Evolutionary conservation across 2,329 filamentous ascomycete species (phyloP).

Genomic region (Aspergillus flavus): DNA sequence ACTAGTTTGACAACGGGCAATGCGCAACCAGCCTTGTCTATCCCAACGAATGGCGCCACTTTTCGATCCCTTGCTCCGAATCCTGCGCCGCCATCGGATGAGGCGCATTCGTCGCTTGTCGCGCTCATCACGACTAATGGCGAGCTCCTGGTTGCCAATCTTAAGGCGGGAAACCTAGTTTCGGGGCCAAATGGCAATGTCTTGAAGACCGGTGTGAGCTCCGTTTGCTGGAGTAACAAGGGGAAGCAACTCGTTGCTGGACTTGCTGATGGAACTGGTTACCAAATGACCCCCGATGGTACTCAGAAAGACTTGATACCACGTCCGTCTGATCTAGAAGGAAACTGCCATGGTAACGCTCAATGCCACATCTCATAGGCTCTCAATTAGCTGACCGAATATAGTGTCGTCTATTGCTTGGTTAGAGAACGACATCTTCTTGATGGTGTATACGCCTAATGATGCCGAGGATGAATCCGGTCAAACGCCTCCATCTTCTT

Average conservation of each 20-base stretch:
- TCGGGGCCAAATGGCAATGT: conserved; percentile 63
- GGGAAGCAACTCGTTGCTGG: conserved; percentile 93
- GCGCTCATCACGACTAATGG: conserved; percentile 80
- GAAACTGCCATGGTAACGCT: conserved; percentile 66
- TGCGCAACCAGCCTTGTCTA: conserved; percentile 70
- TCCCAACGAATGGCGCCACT: conserved; percentile 73
- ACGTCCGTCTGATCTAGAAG: conserved; percentile 67
- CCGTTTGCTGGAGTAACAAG: conserved; percentile 85
- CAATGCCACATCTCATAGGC: background rate
- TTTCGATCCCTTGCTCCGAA: conserved; percentile 79
- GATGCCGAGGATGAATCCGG: conserved; percentile 56
- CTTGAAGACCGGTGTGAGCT: conserved; percentile 76
- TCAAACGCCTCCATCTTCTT: conserved; percentile 64
- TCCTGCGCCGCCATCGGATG: conserved; percentile 60
- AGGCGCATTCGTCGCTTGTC: conserved; percentile 65
- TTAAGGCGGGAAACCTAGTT: conserved; percentile 66
- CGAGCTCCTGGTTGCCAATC: conserved; percentile 79
- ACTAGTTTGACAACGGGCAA: conserved; percentile 67
- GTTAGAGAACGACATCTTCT: conserved; percentile 85
- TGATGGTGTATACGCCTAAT: conserved; percentile 74
- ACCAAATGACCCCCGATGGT: conserved; percentile 83
- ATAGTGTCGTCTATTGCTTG: conserved; percentile 77
- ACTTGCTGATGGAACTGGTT: conserved; percentile 74
- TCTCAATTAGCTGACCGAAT: conserved; percentile 21
- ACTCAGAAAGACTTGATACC: conserved; percentile 77